Conservation (phyloP, 176 grass and related monocot species). For the Oryza brachyantha region DNA sequence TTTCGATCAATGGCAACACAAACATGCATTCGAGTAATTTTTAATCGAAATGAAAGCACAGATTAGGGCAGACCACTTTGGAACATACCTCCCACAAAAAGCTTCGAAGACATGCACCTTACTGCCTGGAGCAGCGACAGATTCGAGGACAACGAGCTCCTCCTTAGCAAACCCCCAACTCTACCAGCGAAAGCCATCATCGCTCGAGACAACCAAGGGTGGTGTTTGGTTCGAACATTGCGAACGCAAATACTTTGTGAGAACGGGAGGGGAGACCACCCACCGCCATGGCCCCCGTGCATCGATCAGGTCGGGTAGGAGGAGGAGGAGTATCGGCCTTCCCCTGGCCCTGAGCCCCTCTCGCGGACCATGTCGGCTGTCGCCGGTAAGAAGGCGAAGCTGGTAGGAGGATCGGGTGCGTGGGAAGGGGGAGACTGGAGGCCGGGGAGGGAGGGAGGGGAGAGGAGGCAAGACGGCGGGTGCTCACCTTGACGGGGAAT, state of each 20-base stretch:
- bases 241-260: not conserved
- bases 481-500: no score
- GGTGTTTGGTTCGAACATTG: no score
- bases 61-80: not conserved
- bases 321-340: no score
- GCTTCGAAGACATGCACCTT: conserved; percentile 91
- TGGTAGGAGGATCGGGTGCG: no score
- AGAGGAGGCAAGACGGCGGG: no score
- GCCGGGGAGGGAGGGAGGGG: no score
- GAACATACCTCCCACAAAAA: conserved; percentile 74
- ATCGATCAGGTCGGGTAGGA: no score
- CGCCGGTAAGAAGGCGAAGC: no score
- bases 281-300: no score
- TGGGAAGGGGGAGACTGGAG: no score
- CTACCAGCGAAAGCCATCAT: conserved; percentile 89
- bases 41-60: not conserved
- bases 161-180: conserved; percentile 55
- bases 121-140: conserved; percentile 61
- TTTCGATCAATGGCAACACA: not conserved
- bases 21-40: not conserved
- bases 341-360: no score
- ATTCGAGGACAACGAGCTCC: conserved; percentile 36
- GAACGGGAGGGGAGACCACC: not conserved
- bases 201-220: not conserved
- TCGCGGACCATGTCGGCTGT: no score